Conservation (phyloP, 495 filamentous ascomycete species). For the Hypoxylon lienhwacheense region DNA sequence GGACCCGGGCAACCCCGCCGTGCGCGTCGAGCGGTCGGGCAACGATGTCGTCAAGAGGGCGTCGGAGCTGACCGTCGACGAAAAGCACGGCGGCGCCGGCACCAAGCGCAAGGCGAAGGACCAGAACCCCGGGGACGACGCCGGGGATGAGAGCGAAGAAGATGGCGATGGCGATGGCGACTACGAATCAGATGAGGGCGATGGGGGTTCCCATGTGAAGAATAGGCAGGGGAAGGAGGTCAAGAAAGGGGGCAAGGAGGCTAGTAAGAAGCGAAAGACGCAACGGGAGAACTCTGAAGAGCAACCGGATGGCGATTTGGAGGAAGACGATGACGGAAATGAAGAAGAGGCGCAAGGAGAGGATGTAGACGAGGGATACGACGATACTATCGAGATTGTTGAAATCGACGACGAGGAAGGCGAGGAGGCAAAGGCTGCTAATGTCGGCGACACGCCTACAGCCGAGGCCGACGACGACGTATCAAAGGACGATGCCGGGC, state of each 20-base stretch:
- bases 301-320: slow-evolving; percentile 16
- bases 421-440: not conserved
- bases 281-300: slow-evolving; percentile 27
- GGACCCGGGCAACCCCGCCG: slow-evolving; percentile 58
- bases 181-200: slow-evolving; percentile 35
- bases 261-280: slow-evolving; percentile 36
- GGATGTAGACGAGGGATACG: slow-evolving; percentile 4
- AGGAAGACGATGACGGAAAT: not conserved
- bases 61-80: slow-evolving; percentile 54
- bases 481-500: no score
- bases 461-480: no score
- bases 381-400: not conserved
- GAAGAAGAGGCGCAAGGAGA: slow-evolving; percentile 9
- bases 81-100: slow-evolving; percentile 37
- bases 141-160: slow-evolving; percentile 33
- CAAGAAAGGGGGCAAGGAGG: slow-evolving; percentile 38
- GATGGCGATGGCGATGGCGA: slow-evolving; percentile 33
- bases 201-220: slow-evolving; percentile 42
- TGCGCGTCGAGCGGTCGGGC: slow-evolving; percentile 56
- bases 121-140: slow-evolving; percentile 7
- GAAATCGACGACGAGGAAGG: not conserved
- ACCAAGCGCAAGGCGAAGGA: slow-evolving; percentile 30
- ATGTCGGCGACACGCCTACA: not conserved
- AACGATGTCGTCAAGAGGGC: slow-evolving; percentile 67
- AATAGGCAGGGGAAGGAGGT: slow-evolving; percentile 45